Evolutionary conservation across 2,329 filamentous ascomycete species (phyloP).

Genomic region (Hypomyces rosellus): DNA sequence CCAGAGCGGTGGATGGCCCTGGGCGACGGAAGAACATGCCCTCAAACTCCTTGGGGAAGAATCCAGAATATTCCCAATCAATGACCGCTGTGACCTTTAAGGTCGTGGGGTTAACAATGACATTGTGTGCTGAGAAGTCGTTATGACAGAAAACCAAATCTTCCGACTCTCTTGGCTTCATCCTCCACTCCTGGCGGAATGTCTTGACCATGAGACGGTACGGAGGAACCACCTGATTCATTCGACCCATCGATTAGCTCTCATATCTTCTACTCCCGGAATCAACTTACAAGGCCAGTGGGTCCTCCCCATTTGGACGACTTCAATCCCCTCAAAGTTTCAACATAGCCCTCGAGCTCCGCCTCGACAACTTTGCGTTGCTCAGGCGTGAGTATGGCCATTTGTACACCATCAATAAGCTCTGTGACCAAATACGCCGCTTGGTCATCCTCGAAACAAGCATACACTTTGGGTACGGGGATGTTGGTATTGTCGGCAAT

Average conservation of each 20-base stretch:
- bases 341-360: constrained; percentile 12
- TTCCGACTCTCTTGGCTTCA: constrained; percentile 9
- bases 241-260: neutral
- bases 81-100: constrained; percentile 28
- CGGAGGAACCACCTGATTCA: constrained; percentile 12
- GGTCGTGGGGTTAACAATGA: constrained; percentile 16
- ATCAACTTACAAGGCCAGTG: constrained; percentile 8
- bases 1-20: constrained; percentile 20
- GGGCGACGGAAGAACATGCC: constrained; percentile 17
- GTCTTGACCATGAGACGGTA: constrained; percentile 12
- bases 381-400: constrained; percentile 9
- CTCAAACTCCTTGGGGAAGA: constrained; percentile 25
- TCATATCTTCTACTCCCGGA: neutral
- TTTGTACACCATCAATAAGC: constrained; percentile 13
- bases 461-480: constrained; percentile 15
- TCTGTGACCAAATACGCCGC: constrained; percentile 15
- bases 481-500: constrained; percentile 15
- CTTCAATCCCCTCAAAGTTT: constrained; percentile 9
- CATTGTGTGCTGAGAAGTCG: constrained; percentile 12
- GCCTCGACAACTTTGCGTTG: constrained; percentile 9
- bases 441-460: constrained; percentile 14
- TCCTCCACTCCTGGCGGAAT: constrained; percentile 8
- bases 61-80: constrained; percentile 34
- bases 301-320: constrained; percentile 15
- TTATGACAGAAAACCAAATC: constrained; percentile 18